Percentiles rank a stretch among this genome's conserved stretches.
phyloP scores from a whole-genome alignment of 2,329 filamentous ascomycete species.

The Phaeosphaeria sp. region DNA sequence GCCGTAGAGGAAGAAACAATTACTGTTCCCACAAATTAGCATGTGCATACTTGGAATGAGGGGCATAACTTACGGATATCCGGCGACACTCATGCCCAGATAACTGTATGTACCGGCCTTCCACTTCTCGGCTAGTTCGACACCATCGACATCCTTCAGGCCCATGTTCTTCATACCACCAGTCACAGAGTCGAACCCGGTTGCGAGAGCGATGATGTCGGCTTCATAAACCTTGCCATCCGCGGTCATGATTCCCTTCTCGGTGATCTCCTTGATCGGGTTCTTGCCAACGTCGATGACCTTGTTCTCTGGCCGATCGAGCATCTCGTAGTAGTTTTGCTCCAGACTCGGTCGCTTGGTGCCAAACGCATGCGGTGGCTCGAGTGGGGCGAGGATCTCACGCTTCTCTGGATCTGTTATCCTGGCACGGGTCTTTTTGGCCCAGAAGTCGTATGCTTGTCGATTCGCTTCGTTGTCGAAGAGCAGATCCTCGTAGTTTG shows the following conservation, averaged over 20 bases:
- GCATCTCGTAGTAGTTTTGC: conserved; percentile 56
- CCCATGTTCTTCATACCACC: conserved; percentile 52
- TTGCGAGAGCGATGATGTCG: conserved; percentile 55
- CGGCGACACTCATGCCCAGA: conserved; percentile 51
- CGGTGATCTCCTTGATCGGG: conserved; percentile 49
- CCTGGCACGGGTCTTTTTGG: conserved; percentile 51
- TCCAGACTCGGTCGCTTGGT: conserved; percentile 57
- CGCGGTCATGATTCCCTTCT: conserved; percentile 49
- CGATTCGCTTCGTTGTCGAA: conserved; percentile 52
- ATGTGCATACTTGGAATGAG: background rate
- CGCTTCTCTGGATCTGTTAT: conserved; percentile 54
- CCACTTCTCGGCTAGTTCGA: conserved; percentile 50
- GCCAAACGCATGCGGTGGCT: conserved; percentile 55
- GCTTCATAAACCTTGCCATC: conserved; percentile 52
- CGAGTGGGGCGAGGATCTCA: conserved; percentile 54
- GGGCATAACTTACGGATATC: conserved; percentile 39
- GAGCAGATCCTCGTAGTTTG: conserved; percentile 51
- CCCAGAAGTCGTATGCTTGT: conserved; percentile 57
- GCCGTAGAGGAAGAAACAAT: conserved; percentile 56
- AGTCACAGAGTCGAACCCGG: conserved; percentile 56
- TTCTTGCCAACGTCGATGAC: conserved; percentile 53
- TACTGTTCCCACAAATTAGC: conserved; percentile 24
- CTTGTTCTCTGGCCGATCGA: conserved; percentile 52
- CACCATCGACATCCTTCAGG: conserved; percentile 46
- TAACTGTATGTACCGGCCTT: conserved; percentile 49